phyloP scores from a whole-genome alignment of 2,329 filamentous ascomycete species.

The Fulvia fulva region DNA sequence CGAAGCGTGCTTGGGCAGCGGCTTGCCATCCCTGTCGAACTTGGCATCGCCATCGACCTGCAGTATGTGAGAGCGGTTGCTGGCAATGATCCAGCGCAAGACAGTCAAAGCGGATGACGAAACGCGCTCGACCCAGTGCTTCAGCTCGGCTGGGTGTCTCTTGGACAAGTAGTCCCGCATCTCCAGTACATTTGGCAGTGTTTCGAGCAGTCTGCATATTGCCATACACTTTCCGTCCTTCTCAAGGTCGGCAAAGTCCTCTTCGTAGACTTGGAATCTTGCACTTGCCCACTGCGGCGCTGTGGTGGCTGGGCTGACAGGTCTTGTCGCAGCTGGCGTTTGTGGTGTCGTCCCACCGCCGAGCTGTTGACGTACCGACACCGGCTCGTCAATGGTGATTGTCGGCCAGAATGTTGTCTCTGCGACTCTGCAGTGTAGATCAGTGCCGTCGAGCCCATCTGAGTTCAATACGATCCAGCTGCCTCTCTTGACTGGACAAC shows the following conservation, averaged over 20 bases:
- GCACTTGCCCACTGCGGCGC: constrained; percentile 31
- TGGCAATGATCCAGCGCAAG: constrained; percentile 83
- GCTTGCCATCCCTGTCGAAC: not conserved
- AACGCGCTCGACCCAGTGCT: constrained; percentile 56
- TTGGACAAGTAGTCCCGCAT: constrained; percentile 51
- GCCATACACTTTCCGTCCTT: constrained; percentile 45
- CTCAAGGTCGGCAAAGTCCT: constrained; percentile 56
- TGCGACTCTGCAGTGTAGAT: constrained; percentile 49
- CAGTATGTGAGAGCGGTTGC: constrained; percentile 81
- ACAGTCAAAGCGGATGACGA: constrained; percentile 63
- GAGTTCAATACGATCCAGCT: constrained; percentile 49
- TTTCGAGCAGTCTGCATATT: constrained; percentile 53
- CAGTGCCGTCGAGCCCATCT: constrained; percentile 8
- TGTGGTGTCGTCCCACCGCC: not conserved
- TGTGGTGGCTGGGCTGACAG: constrained; percentile 15
- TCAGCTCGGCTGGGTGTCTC: constrained; percentile 39
- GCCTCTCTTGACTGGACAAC: constrained; percentile 39
- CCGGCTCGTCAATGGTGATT: constrained; percentile 35
- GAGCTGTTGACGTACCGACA: constrained; percentile 8
- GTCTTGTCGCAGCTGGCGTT: constrained; percentile 11
- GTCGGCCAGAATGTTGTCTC: constrained; percentile 45
- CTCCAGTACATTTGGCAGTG: constrained; percentile 58
- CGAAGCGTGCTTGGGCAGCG: constrained; percentile 11
- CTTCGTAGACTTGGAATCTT: constrained; percentile 46
- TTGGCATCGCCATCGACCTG: constrained; percentile 55